Evolutionary conservation across 441 rosid genomes (phyloP).

Genomic region (Mallotus japonicus): DNA sequence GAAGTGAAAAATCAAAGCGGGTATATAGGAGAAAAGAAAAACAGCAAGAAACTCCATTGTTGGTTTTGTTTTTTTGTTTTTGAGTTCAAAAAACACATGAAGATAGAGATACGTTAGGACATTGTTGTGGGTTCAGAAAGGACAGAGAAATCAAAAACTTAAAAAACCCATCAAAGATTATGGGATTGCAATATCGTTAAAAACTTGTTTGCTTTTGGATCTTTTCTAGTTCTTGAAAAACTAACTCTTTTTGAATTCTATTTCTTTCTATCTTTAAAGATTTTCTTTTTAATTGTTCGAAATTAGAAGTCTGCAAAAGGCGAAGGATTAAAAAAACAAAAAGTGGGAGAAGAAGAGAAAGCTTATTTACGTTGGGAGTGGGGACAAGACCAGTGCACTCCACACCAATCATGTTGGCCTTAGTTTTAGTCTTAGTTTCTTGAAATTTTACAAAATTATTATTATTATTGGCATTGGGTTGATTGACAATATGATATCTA

Average conservation of each 20-base stretch:
- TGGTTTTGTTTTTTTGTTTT: background rate
- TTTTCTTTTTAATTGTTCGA: background rate
- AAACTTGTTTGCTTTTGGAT: conserved; percentile 12
- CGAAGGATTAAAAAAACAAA: conserved; percentile 13
- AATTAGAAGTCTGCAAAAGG: background rate
- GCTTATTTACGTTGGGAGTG: conserved; percentile 21
- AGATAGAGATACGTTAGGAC: conserved; percentile 25
- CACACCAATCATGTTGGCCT: conserved; percentile 37
- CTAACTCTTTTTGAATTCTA: background rate
- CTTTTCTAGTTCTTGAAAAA: background rate
- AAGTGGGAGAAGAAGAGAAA: conserved; percentile 14
- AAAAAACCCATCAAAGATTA: background rate
- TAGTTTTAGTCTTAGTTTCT: background rate
- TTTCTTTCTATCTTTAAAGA: background rate
- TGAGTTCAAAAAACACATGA: conserved; percentile 31
- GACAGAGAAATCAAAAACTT: conserved; percentile 10
- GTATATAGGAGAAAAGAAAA: conserved; percentile 34
- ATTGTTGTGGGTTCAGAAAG: conserved; percentile 22
- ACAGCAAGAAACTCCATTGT: conserved; percentile 45
- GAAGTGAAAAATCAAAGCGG: conserved; percentile 35
- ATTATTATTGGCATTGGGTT: too few species aligned
- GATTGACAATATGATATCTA: too few species aligned
- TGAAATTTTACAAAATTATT: background rate
- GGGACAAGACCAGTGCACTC: conserved; percentile 5
- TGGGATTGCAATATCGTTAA: background rate